phyloP scores from a whole-genome alignment of 768 basidiomycete genomes.

The Suillus cothurnatus region DNA sequence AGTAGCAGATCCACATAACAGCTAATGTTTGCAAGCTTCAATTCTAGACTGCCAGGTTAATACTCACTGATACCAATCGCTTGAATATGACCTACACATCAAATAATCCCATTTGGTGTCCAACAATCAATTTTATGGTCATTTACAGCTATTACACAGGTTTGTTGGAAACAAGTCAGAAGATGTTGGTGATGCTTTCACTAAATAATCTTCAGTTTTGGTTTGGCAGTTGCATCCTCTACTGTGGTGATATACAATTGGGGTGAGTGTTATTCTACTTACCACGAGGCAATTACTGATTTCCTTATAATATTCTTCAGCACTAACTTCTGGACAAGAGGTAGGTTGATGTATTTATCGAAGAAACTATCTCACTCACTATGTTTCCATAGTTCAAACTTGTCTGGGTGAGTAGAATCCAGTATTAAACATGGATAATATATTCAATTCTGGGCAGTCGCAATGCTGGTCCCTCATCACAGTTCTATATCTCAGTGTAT shows the following conservation, averaged over 20 bases:
- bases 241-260: background rate
- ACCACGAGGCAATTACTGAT: background rate
- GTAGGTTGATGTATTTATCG: background rate
- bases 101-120: background rate
- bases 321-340: background rate
- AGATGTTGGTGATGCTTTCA: background rate
- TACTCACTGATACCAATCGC: background rate
- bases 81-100: background rate
- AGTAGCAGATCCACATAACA: no score
- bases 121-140: background rate
- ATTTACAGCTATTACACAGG: background rate
- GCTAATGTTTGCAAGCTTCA: background rate
- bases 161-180: background rate
- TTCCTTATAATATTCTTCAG: background rate
- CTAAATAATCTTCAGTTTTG: background rate
- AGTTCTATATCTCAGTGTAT: background rate
- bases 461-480: background rate
- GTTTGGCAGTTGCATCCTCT: background rate
- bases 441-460: background rate
- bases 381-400: background rate
- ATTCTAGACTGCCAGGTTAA: background rate
- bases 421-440: background rate
- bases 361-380: background rate
- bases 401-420: background rate
- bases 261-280: background rate